Percentiles rank a stretch among this genome's conserved stretches.
phyloP scores from a whole-genome alignment of 192 early-diverging fungal genomes.

The Linnemannia elongata region DNA sequence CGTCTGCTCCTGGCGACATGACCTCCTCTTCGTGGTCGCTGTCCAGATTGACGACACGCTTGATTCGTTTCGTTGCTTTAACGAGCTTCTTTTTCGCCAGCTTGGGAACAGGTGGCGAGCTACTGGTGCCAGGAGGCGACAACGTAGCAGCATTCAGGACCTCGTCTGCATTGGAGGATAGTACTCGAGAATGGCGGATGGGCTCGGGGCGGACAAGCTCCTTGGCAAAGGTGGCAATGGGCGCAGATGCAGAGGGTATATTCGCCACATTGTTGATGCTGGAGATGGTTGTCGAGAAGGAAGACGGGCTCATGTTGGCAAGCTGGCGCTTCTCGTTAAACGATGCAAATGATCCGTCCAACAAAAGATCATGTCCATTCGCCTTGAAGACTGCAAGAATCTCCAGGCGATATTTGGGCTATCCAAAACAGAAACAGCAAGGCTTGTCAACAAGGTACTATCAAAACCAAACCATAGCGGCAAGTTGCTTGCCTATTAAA shows the following conservation, averaged over 20 bases:
- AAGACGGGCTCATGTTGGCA: conserved; percentile 32
- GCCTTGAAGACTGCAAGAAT: conserved; percentile 63
- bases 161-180: conserved; percentile 16
- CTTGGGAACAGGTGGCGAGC: conserved; percentile 24
- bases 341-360: conserved; percentile 66
- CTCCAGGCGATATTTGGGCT: conserved; percentile 65
- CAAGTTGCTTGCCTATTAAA: background rate
- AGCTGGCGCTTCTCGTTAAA: conserved; percentile 59
- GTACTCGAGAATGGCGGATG: conserved; percentile 2
- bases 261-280: conserved; percentile 51
- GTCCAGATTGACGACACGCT: conserved; percentile 46
- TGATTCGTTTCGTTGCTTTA: conserved; percentile 37
- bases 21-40: conserved; percentile 29
- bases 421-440: conserved; percentile 10
- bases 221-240: conserved; percentile 31
- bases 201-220: conserved; percentile 8
- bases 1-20: background rate
- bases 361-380: conserved; percentile 58
- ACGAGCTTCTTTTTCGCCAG: conserved; percentile 48
- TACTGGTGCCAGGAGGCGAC: background rate
- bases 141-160: conserved; percentile 10
- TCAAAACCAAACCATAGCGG: background rate
- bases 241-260: conserved; percentile 56
- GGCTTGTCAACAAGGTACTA: background rate
- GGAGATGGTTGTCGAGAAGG: conserved; percentile 28